Evolutionary conservation across 805 yeast genomes (phyloP).

Genomic region (Torulaspora quercuum): DNA sequence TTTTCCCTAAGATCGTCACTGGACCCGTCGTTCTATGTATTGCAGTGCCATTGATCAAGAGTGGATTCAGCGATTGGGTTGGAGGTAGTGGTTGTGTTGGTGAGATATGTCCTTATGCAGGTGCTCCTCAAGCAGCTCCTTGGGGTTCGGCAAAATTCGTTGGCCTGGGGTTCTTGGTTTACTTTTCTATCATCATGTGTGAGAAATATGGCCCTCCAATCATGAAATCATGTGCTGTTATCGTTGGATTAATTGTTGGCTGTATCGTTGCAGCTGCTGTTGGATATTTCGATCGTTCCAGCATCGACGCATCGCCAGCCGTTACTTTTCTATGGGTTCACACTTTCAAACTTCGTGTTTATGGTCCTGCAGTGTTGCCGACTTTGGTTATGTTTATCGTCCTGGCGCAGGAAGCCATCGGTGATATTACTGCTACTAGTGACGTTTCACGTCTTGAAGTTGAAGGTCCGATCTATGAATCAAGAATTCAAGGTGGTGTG

Average conservation of each 20-base stretch:
- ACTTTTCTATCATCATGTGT: slow-evolving; percentile 63
- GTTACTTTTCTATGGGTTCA: slow-evolving; percentile 85
- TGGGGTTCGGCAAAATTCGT: slow-evolving; percentile 88
- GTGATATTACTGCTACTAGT: slow-evolving; percentile 90
- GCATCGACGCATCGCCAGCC: slow-evolving; percentile 69
- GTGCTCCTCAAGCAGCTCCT: slow-evolving; percentile 53
- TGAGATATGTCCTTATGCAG: slow-evolving; percentile 45
- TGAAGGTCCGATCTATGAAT: slow-evolving; percentile 76
- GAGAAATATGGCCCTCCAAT: slow-evolving; percentile 93
- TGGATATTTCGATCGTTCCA: slow-evolving; percentile 63
- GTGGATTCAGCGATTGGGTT: slow-evolving; percentile 81
- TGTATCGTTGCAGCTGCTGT: slow-evolving; percentile 91
- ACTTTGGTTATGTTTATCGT: slow-evolving; percentile 78
- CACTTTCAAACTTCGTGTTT: slow-evolving; percentile 70
- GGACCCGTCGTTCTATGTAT: slow-evolving; percentile 89
- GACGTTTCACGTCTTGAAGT: slow-evolving; percentile 85
- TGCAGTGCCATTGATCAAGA: slow-evolving; percentile 63
- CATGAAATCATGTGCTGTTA: slow-evolving; percentile 91
- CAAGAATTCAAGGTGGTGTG: slow-evolving; percentile 89
- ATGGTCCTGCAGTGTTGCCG: slow-evolving; percentile 85
- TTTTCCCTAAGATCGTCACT: slow-evolving; percentile 88
- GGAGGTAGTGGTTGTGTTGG: slow-evolving; percentile 75
- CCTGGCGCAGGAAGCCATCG: slow-evolving; percentile 88
- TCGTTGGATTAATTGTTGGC: slow-evolving; percentile 77
- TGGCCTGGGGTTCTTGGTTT: slow-evolving; percentile 85